These are phyloP conservation scores for Prunus yedoensis DNA, from an alignment of 331 rosid genomes.

Conservation along the genomic window DNA sequence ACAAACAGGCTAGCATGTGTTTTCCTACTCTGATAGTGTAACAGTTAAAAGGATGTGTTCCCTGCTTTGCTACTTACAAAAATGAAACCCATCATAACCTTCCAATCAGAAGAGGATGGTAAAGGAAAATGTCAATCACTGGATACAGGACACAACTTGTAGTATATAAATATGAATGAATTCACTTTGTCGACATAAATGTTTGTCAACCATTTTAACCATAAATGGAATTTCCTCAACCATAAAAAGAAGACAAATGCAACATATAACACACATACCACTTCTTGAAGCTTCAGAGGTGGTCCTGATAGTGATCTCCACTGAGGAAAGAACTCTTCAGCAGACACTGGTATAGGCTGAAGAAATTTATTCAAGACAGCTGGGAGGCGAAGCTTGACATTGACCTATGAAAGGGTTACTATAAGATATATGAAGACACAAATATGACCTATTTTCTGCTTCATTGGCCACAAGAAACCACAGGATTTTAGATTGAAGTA, in stretches of 20 bases:
- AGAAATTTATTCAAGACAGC: slow-evolving; percentile 88
- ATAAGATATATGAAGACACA: slow-evolving; percentile 13
- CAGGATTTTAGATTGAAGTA: slow-evolving; percentile 34
- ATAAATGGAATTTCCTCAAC: neutral
- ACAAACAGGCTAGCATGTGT: neutral
- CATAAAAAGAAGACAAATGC: slow-evolving; percentile 15
- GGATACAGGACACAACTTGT: neutral
- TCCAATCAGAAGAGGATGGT: neutral
- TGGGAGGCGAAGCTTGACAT: slow-evolving; percentile 89
- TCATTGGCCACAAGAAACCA: slow-evolving; percentile 11
- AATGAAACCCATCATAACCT: neutral
- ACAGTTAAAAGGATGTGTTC: neutral
- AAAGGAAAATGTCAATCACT: neutral
- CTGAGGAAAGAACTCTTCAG: slow-evolving; percentile 94
- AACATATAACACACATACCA: slow-evolving; percentile 44
- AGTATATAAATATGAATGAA: neutral
- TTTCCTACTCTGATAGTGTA: neutral
- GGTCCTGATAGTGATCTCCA: slow-evolving; percentile 98
- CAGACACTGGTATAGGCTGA: slow-evolving; percentile 76
- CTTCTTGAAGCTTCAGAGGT: slow-evolving; percentile 99
- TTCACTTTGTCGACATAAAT: neutral
- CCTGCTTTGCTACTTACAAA: neutral
- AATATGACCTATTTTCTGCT: slow-evolving; percentile 17
- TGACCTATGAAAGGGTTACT: slow-evolving; percentile 49
- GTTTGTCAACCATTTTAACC: neutral